These are phyloP conservation scores for Beauveria brongniartii DNA, from an alignment of 2,329 filamentous ascomycete genomes.

Conservation along the genomic window DNA sequence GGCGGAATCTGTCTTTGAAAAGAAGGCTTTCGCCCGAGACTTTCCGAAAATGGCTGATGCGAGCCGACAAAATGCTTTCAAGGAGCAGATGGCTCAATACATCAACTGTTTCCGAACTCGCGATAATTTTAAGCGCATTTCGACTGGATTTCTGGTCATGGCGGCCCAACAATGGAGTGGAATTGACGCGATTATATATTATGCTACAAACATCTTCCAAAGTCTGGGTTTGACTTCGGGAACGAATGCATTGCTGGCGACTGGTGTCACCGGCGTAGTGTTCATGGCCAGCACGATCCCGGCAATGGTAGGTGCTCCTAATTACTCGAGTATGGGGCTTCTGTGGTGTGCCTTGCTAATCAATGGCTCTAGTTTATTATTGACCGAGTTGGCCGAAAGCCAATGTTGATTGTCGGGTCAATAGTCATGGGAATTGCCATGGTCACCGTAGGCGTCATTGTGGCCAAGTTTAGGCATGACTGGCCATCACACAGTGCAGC, in stretches of 20 bases:
- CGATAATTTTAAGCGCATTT: constrained; percentile 54
- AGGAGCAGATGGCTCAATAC: constrained; percentile 41
- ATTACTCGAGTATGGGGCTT: background rate
- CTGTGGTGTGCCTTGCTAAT: background rate
- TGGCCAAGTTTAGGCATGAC: constrained; percentile 28
- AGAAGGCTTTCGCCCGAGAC: constrained; percentile 56
- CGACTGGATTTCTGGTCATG: constrained; percentile 56
- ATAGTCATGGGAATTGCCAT: constrained; percentile 30
- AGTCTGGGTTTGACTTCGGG: constrained; percentile 54
- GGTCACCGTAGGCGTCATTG: constrained; percentile 33
- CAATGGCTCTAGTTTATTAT: constrained; percentile 21
- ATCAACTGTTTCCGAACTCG: constrained; percentile 22
- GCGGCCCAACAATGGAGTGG: constrained; percentile 43
- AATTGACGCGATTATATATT: constrained; percentile 38
- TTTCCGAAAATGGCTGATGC: constrained; percentile 36
- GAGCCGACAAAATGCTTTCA: constrained; percentile 32
- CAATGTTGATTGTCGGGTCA: constrained; percentile 29
- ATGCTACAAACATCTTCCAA: constrained; percentile 50
- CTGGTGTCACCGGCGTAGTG: constrained; percentile 62
- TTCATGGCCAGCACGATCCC: constrained; percentile 43
- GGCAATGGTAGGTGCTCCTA: constrained; percentile 18
- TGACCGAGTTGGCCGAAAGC: constrained; percentile 33
- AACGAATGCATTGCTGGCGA: constrained; percentile 55
- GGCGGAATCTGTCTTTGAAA: constrained; percentile 69
- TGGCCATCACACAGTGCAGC: constrained; percentile 28